Evolutionary conservation across 208 protist species (phyloP), one percentile per base, ranked within the genome.

Genomic region (Entamoeba histolytica): DNA sequence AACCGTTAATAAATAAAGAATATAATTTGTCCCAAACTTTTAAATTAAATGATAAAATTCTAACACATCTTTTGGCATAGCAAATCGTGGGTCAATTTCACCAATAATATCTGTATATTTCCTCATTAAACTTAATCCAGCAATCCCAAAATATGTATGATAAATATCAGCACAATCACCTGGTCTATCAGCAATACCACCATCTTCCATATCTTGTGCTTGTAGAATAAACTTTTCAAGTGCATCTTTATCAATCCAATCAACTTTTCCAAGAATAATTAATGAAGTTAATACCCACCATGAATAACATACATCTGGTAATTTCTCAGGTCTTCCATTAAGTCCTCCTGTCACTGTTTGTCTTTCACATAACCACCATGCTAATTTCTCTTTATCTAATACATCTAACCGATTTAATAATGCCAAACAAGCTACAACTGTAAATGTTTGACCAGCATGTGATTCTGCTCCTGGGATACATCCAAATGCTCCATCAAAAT

Each of bases 201-300:
- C 94, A 49, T 94, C 91, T 23, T 94, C 94, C 39, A 17, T 7
- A 44, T 94, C 92, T 49, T 94, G 92, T 44, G n/a, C 17, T 44
- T 49, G 1, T 4, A 99, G 92, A 92, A 99, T 99, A 94, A 98
- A 99, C 3, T 44, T 47, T 78, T 96, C 96, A 0, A 99, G 96
- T n/a, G 95, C 95, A 1, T 97, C 94, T 14, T 93, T 94, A 95
- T 99, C 96, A 87, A 99, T 99, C 98, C 98, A 99, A 87, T 97
- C 92, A 5, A 98, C 92, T 4, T 96, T 94, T 0, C 97, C 96
- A 19, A 99, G 95, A 55, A 98, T 97, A 12, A 95, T 94, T 19
- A 99, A 94, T 3, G 98, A 96, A 2, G 98, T 98, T 8, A 99
- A 95, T 5, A 99, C 98, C 98, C 99, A 99, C 98, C 98, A 99